Conservation (phyloP, 2,329 filamentous ascomycete species). For the Exserohilum rostratum region DNA sequence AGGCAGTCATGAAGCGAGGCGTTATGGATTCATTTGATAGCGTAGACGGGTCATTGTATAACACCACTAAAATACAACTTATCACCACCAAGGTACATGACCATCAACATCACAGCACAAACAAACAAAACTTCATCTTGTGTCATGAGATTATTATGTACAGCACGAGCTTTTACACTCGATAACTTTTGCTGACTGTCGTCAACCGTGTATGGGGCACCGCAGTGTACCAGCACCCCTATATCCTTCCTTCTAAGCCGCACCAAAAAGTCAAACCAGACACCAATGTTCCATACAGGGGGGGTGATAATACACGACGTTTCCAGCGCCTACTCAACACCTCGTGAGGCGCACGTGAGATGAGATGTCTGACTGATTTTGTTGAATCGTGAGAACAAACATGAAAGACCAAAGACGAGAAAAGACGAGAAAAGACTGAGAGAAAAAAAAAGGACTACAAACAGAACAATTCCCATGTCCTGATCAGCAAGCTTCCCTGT, state of each 20-base stretch:
- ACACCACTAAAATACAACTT: no score
- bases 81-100: not conserved
- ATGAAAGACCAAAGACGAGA: not conserved
- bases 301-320: conserved; percentile 40
- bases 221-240: conserved; percentile 29
- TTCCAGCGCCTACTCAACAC: conserved; percentile 34
- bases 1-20: not conserved
- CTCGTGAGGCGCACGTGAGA: conserved; percentile 31
- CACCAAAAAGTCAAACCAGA: conserved; percentile 17
- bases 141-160: conserved; percentile 27
- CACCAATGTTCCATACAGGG: conserved; percentile 29
- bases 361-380: conserved; percentile 37
- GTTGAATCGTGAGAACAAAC: conserved; percentile 9
- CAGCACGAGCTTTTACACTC: conserved; percentile 20
- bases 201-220: not conserved
- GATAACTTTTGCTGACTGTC: conserved; percentile 4
- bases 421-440: not conserved
- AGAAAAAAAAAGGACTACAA: conserved; percentile 6
- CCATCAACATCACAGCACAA: not conserved
- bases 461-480: conserved; percentile 14
- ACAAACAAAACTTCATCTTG: not conserved
- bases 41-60: no score
- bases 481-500: conserved; percentile 9
- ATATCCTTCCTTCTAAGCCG: conserved; percentile 19
- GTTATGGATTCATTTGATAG: not conserved